Evolutionary conservation across 2,329 filamentous ascomycete genomes (phyloP), one percentile per base, ranked within the genome.

Genomic region (Pestalotiopsis sp.): DNA sequence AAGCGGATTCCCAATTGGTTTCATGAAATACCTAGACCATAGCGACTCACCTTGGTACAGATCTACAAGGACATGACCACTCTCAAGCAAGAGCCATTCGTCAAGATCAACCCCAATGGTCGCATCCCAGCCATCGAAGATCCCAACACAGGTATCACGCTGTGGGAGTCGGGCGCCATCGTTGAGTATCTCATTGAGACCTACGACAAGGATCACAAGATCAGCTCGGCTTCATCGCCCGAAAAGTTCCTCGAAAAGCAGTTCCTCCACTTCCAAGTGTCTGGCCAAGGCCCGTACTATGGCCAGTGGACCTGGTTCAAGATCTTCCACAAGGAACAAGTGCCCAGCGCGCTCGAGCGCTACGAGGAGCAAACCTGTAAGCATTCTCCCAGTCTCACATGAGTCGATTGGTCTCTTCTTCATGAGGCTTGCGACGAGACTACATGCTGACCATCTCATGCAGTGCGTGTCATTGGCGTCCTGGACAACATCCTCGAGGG

Each of bases 141-240:
- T 69, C 80, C 81, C 67, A 80, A 81, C 68, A 84, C 82, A 26
- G 79, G 78, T 67, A 74, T 86, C 56, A 80, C 78, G 0, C 76
- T 83, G 44, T 86, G 83, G 82, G 84, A 86, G 73, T 82, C 79
- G 24, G 82, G 81, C 30, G 83, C 84, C 22, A 84, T 85, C 72
- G 70, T 86, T 68, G 78, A 82, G 68, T 86, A 86, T 68, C 71
- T 86, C 9, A 69, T 81, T 64, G 79, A 81, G 44, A 74, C 71
- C 11, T 85, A 85, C 75, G 82, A 85, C 76, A 80, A 73, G 56
- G 71, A 78, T 3, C 70, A 78, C 58, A 80, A 76, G 63, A 69
- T 84, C 60, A 79, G 76, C 68, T 84, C 81, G 73, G 69, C 73
- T 4, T 65, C 68, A 4, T 74, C 74, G n/a, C 72, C 73, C 14